Percentiles rank a stretch among this genome's conserved stretches.
These are phyloP conservation scores for Acanthamoeba culbertsoni DNA, from an alignment of 208 protist species.

Conservation along the genomic window DNA sequence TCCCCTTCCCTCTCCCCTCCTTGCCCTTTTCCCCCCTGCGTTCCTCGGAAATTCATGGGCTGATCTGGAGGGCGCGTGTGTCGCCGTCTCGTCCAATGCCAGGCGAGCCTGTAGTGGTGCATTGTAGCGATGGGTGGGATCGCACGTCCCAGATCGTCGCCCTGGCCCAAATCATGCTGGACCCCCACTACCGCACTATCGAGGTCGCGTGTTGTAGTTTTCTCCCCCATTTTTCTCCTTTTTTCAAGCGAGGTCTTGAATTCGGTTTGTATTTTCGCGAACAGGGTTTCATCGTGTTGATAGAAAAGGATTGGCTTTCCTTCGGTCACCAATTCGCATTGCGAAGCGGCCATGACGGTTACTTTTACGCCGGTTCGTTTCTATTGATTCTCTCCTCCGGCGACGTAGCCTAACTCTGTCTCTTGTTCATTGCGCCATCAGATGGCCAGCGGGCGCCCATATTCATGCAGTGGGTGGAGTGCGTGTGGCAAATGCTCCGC, in stretches of 20 bases:
- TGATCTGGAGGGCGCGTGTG: background rate
- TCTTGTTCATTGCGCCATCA: background rate
- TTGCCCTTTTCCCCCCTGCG: background rate
- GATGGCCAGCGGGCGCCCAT: slow-evolving; percentile 87
- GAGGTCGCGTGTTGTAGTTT: background rate
- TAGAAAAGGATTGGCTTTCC: slow-evolving; percentile 95
- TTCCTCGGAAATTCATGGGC: background rate
- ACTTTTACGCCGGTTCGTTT: background rate
- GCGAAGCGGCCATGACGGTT: slow-evolving; percentile 78
- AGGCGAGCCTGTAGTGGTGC: slow-evolving; percentile 61
- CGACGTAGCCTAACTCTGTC: background rate
- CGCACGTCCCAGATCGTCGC: slow-evolving; percentile 84
- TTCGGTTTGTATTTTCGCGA: background rate
- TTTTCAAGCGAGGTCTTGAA: background rate
- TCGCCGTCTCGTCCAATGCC: background rate
- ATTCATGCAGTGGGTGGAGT: slow-evolving; percentile 94
- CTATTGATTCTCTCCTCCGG: background rate
- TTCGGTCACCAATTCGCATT: slow-evolving; percentile 95
- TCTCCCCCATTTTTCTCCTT: background rate
- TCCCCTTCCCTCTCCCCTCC: background rate
- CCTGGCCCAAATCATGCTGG: slow-evolving; percentile 63
- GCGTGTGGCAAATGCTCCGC: slow-evolving; percentile 85
- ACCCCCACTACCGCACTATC: slow-evolving; percentile 58
- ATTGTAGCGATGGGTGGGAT: slow-evolving; percentile 94
- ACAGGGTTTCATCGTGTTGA: slow-evolving; percentile 89